Percentiles rank a stretch among this genome's conserved stretches.
Evolutionary conservation across 2,329 filamentous ascomycete genomes (phyloP).

Genomic region (Leptodontidium sp.): DNA sequence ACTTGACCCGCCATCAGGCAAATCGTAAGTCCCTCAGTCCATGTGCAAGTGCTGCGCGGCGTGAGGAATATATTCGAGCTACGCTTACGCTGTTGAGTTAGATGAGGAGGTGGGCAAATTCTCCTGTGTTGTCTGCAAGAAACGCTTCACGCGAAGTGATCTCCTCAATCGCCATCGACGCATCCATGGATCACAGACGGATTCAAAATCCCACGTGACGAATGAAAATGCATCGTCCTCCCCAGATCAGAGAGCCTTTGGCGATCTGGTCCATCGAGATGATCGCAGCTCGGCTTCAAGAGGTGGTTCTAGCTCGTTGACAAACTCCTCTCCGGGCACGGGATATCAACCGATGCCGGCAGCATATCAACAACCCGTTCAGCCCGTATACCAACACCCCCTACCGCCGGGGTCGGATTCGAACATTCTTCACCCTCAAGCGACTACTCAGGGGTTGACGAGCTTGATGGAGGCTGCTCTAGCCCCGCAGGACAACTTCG

Average conservation of each 20-base stretch:
- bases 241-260: slow-evolving; percentile 21
- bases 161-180: slow-evolving; percentile 44
- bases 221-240: slow-evolving; percentile 27
- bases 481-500: slow-evolving; percentile 33
- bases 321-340: slow-evolving; percentile 16
- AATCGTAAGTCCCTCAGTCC: slow-evolving; percentile 40
- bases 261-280: slow-evolving; percentile 21
- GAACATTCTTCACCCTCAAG: slow-evolving; percentile 20
- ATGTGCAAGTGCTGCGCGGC: too few species aligned
- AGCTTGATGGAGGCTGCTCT: slow-evolving; percentile 45
- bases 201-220: slow-evolving; percentile 32
- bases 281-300: slow-evolving; percentile 26
- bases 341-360: slow-evolving; percentile 22
- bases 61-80: not conserved
- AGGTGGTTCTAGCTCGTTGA: slow-evolving; percentile 25
- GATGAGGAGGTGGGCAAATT: slow-evolving; percentile 45
- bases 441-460: slow-evolving; percentile 38
- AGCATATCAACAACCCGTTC: slow-evolving; percentile 16
- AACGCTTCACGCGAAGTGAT: slow-evolving; percentile 45
- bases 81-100: slow-evolving; percentile 24
- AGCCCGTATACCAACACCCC: slow-evolving; percentile 16
- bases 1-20: slow-evolving; percentile 44
- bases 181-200: slow-evolving; percentile 38
- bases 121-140: slow-evolving; percentile 41
- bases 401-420: slow-evolving; percentile 16